These are phyloP conservation scores for Taphrina betulina DNA, from an alignment of 1,139 yeast genomes.

Conservation along the genomic window DNA sequence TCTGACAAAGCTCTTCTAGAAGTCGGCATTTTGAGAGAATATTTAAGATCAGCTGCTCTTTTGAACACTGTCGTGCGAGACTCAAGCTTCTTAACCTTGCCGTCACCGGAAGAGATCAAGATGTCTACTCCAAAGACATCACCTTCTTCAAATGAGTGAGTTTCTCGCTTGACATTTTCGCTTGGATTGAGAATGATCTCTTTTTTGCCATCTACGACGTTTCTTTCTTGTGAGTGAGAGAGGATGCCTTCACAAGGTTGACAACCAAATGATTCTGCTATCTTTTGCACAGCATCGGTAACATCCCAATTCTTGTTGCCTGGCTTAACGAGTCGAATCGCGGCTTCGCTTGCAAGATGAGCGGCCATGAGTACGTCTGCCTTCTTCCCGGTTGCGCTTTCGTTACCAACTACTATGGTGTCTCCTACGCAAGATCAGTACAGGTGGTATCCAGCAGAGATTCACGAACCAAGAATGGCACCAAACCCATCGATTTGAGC, in stretches of 20 bases:
- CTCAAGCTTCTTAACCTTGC: conserved; percentile 61
- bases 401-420: conserved; percentile 58
- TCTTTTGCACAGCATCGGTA: conserved; percentile 64
- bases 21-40: conserved; percentile 69
- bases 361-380: conserved; percentile 75
- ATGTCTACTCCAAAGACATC: conserved; percentile 79
- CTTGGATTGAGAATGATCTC: conserved; percentile 75
- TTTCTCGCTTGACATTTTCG: conserved; percentile 62
- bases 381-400: conserved; percentile 54
- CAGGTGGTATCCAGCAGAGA: background rate
- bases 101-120: conserved; percentile 66
- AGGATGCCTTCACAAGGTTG: conserved; percentile 65
- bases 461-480: conserved; percentile 52
- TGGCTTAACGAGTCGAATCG: conserved; percentile 65
- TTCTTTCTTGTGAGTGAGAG: conserved; percentile 67
- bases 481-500: conserved; percentile 79
- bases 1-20: conserved; percentile 69
- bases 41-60: conserved; percentile 59
- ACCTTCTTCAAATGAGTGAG: conserved; percentile 67
- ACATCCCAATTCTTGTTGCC: conserved; percentile 77
- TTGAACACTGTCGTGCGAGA: conserved; percentile 70
- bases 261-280: conserved; percentile 61
- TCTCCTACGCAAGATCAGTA: conserved; percentile 46
- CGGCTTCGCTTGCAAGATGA: conserved; percentile 77
- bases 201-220: conserved; percentile 71